Conservation (phyloP, 2,329 filamentous ascomycete species). For the Penicillium sclerotiorum region DNA sequence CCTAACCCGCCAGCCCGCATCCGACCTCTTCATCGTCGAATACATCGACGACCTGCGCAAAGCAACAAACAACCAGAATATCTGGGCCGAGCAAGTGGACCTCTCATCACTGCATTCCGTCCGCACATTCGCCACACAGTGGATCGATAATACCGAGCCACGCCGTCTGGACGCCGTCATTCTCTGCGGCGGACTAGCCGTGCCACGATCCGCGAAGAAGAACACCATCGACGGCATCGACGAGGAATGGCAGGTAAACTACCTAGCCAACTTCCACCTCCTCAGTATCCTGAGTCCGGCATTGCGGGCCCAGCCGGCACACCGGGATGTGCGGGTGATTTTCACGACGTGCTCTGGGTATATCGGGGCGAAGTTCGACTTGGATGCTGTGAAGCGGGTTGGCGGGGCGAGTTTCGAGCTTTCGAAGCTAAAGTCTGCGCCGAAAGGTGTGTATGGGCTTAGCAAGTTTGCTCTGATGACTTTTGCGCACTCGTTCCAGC, state of each 20-base stretch:
- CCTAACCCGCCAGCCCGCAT: slow-evolving; percentile 77
- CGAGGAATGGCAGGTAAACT: slow-evolving; percentile 92
- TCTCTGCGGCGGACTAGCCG: slow-evolving; percentile 76
- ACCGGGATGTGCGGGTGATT: slow-evolving; percentile 87
- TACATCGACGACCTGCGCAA: slow-evolving; percentile 86
- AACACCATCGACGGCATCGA: slow-evolving; percentile 79
- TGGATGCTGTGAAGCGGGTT: slow-evolving; percentile 31
- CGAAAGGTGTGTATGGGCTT: slow-evolving; percentile 59
- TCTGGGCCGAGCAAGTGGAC: slow-evolving; percentile 95
- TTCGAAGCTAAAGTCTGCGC: slow-evolving; percentile 3
- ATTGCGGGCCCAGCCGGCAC: slow-evolving; percentile 85
- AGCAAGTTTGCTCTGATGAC: slow-evolving; percentile 78
- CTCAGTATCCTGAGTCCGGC: slow-evolving; percentile 89
- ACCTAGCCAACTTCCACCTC: slow-evolving; percentile 92
- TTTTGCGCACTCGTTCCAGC: slow-evolving; percentile 89
- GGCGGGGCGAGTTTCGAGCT: slow-evolving; percentile 2
- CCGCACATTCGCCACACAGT: slow-evolving; percentile 90
- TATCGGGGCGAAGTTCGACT: slow-evolving; percentile 70
- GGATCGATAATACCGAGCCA: slow-evolving; percentile 94
- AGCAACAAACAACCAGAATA: slow-evolving; percentile 76
- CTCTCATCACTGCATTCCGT: slow-evolving; percentile 86
- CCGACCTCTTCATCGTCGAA: slow-evolving; percentile 87
- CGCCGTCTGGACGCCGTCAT: slow-evolving; percentile 88
- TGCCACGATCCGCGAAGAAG: slow-evolving; percentile 57
- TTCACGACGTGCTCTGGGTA: slow-evolving; percentile 88